phyloP scores from a whole-genome alignment of 106 monocot genomes.

The Posidonia australis region DNA sequence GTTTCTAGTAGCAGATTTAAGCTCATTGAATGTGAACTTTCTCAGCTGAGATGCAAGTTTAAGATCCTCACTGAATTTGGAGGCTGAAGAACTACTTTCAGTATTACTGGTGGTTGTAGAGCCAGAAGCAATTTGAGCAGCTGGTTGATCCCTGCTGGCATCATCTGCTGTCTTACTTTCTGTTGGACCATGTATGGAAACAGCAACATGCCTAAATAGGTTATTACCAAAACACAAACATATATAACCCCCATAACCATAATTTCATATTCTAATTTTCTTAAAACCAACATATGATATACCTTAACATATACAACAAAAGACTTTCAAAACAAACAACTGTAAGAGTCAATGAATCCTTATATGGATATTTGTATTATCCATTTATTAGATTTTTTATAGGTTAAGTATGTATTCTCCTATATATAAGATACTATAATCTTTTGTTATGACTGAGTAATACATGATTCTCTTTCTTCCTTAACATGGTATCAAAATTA shows the following conservation, averaged over 20 bases:
- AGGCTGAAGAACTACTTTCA: conserved; percentile 28
- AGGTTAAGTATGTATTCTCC: too few relatives aligned
- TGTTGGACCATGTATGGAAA: neutral
- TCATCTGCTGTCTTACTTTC: conserved; percentile 25
- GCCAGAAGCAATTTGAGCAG: conserved; percentile 19
- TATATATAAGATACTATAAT: too few relatives aligned
- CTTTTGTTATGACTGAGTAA: too few relatives aligned
- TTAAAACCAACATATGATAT: neutral
- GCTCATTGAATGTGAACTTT: conserved; percentile 32
- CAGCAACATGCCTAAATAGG: conserved; percentile 1
- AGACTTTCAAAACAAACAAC: neutral
- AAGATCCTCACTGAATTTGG: conserved; percentile 20
- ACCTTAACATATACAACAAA: neutral
- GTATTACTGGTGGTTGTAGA: conserved; percentile 32
- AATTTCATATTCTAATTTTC: neutral
- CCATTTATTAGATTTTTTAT: too few relatives aligned
- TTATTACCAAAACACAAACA: neutral
- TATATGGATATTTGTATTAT: too few relatives aligned
- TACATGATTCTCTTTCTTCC: too few relatives aligned
- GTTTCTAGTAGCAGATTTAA: conserved; percentile 34
- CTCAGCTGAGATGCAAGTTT: conserved; percentile 26
- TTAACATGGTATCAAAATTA: too few relatives aligned
- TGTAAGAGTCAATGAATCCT: too few relatives aligned
- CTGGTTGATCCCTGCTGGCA: conserved; percentile 25
- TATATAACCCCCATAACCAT: neutral